Base-by-base conservation (phyloP, 1,284 basidiomycete species). In the Pascua guehoae region DNA sequence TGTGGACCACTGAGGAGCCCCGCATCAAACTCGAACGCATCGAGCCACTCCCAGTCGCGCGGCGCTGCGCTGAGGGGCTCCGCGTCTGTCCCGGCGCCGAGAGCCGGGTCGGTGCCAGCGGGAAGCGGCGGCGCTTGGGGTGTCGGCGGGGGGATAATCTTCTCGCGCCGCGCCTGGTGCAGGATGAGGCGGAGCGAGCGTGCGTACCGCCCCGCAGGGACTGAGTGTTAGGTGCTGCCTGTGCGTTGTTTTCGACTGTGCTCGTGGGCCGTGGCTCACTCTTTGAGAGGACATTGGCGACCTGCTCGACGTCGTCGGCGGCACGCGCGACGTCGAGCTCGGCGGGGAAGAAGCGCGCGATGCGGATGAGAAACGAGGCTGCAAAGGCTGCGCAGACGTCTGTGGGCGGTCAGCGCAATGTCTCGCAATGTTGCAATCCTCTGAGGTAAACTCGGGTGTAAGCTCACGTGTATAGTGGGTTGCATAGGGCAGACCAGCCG, bases 351-450 rank as follows among this genome's bases (percentile, higher is more conserved):
- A 93, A 79, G 15, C 89, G 85, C 41, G 84, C 84, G 42, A 92
- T 79, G 47, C 91, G 86, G 53, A 93, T 79, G 53, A 92, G 78
- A 71, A 93, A 88, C 11, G 88, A 88, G 18, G 89, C 90, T 24
- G 87, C 84, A 75, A 93, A 93, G 0, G 89, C 91, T 1, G 90
- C 91, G 39, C 88, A 89, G 49, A 88, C 88, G 71, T 93, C 24
- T 32, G 24, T 41, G 12, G 8, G 12, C 40, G 2, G 40, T 12
- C n/a, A 12, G 12, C 40, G 40, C 12, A 41, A 41, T 8, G 40
- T 16, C 8, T 4, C 11, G 43, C 15, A n/a, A 18, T 18, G n/a
- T n/a, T n/a, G n/a, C n/a, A n/a, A n/a, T n/a, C n/a, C n/a, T 7
- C 24, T 7, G 24, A 32, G 24, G 24, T 7, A 7, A 32, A 3